Evolutionary conservation across 208 protist species (phyloP).

Genomic region (Trichomonas gallinae): DNA sequence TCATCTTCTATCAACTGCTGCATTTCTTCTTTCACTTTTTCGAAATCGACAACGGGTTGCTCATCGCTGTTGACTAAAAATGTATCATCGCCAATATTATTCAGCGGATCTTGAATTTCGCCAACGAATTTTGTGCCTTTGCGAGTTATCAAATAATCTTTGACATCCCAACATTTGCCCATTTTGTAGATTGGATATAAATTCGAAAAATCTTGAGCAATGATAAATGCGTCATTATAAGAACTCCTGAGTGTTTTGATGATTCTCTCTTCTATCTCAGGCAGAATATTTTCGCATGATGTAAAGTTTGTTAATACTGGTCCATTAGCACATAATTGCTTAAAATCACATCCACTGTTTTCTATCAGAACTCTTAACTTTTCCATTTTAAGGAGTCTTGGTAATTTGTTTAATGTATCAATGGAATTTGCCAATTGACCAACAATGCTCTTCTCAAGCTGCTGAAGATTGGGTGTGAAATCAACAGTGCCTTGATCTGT

Average conservation of each 20-base stretch:
- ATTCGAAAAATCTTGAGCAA: neutral
- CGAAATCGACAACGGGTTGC: neutral
- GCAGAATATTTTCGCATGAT: neutral
- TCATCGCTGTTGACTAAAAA: neutral
- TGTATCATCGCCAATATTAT: neutral
- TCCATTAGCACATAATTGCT: neutral
- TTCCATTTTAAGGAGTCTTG: neutral
- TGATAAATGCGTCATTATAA: neutral
- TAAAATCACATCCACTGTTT: neutral
- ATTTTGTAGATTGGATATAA: slow-evolving; percentile 16
- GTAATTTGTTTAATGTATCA: neutral
- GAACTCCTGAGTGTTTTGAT: neutral
- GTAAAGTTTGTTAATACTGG: neutral
- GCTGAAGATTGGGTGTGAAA: neutral
- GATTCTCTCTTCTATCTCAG: neutral
- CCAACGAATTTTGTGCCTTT: neutral
- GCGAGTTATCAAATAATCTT: neutral
- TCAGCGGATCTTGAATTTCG: neutral
- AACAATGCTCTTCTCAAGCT: neutral
- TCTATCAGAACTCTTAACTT: neutral
- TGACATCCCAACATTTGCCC: neutral
- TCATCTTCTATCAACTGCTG: neutral
- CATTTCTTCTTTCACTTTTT: neutral
- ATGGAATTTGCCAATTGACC: neutral
- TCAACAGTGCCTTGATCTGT: neutral